These are phyloP conservation scores for Adansonia grandidieri DNA, from an alignment of 441 rosid genomes.

Conservation along the genomic window DNA sequence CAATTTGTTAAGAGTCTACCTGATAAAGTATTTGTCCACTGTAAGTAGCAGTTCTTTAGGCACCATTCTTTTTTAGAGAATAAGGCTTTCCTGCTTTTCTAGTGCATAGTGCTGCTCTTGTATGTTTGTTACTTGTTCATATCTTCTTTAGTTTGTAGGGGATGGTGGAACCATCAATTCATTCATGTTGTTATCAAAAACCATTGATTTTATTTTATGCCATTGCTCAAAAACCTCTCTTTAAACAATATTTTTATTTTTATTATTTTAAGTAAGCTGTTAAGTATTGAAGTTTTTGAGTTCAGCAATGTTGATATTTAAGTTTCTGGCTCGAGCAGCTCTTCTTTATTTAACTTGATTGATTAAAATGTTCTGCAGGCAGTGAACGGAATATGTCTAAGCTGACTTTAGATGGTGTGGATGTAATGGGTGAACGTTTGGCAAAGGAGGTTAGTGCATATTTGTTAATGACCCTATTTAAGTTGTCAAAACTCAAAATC, in stretches of 20 bases:
- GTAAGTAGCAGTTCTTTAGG: conserved; percentile 47
- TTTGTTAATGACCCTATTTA: not conserved
- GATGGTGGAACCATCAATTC: too few species aligned
- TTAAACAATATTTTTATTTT: not conserved
- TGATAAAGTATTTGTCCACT: conserved; percentile 79
- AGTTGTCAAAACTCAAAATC: not conserved
- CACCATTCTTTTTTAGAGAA: not conserved
- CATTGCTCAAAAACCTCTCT: not conserved
- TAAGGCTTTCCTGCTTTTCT: not conserved
- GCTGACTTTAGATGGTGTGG: conserved; percentile 87
- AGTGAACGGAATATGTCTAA: conserved; percentile 69
- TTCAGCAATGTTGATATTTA: not conserved
- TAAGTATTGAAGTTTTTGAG: not conserved
- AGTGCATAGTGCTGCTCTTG: too few species aligned
- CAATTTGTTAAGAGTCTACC: conserved; percentile 74
- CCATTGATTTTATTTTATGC: not conserved
- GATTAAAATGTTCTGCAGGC: conserved; percentile 49
- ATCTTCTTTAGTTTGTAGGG: not conserved
- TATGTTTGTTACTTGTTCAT: too few species aligned
- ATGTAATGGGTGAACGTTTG: conserved; percentile 95
- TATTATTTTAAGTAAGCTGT: not conserved
- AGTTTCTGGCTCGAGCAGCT: not conserved
- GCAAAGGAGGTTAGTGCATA: conserved; percentile 65
- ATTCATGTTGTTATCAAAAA: too few species aligned
- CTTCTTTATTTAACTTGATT: not conserved